Evolutionary conservation across 2,329 filamentous ascomycete genomes (phyloP).

Genomic region (Lecanicillium sp.): DNA sequence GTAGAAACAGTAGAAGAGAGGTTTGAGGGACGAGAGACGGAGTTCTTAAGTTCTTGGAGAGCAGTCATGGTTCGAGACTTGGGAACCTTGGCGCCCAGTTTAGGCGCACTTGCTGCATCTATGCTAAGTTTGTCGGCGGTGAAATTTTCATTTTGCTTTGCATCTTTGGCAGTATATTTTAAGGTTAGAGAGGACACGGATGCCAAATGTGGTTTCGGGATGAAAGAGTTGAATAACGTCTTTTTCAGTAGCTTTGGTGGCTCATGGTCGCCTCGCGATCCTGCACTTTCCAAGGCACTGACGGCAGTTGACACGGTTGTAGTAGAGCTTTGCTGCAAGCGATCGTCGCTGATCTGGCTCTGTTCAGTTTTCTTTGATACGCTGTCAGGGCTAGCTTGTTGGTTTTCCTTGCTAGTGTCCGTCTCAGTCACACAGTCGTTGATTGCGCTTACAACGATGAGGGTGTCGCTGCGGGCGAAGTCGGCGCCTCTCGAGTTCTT

Average conservation of each 20-base stretch:
- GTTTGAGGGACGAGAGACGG: slow-evolving; percentile 27
- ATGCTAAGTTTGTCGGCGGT: background rate
- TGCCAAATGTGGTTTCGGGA: no score
- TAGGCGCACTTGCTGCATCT: background rate
- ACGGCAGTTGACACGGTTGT: no score
- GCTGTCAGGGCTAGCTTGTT: no score
- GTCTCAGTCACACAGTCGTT: slow-evolving; percentile 19
- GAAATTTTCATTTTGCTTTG: background rate
- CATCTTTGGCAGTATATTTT: background rate
- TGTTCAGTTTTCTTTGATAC: no score
- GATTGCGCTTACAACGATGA: slow-evolving; percentile 26
- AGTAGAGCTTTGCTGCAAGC: no score
- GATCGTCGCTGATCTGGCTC: no score
- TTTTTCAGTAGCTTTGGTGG: no score
- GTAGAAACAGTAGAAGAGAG: background rate
- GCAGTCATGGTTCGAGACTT: slow-evolving; percentile 37
- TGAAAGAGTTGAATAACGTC: no score
- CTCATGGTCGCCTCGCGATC: no score
- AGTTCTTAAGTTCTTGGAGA: slow-evolving; percentile 35
- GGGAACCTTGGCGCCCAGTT: slow-evolving; percentile 22
- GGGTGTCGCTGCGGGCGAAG: slow-evolving; percentile 23
- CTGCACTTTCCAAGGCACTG: no score
- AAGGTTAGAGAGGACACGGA: no score
- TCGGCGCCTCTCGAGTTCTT: slow-evolving; percentile 27
- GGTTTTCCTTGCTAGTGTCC: no score